Evolutionary conservation across 257 asterid genomes (phyloP).

Genomic region (Oldenlandia corymbosa): DNA sequence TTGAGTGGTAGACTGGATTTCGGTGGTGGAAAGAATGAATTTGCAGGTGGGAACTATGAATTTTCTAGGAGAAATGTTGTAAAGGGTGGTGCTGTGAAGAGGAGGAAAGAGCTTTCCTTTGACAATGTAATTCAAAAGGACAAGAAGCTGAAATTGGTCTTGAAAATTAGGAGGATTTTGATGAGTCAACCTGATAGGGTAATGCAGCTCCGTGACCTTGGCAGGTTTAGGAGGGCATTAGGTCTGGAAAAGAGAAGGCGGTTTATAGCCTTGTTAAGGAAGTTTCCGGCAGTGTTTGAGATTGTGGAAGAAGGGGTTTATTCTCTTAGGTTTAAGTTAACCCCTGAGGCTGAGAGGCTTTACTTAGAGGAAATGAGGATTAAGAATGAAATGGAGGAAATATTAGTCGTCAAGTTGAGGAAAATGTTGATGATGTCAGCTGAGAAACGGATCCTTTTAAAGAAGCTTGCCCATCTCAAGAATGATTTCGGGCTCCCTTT

Average conservation of each 20-base stretch:
- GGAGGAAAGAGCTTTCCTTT: conserved; percentile 88
- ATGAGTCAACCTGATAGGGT: conserved; percentile 80
- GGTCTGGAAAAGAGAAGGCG: conserved; percentile 68
- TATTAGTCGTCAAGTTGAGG: conserved; percentile 75
- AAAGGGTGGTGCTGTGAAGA: conserved; percentile 66
- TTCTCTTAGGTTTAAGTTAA: conserved; percentile 63
- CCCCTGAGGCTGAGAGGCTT: conserved; percentile 92
- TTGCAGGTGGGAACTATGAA: too few species aligned
- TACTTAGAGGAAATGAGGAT: conserved; percentile 82
- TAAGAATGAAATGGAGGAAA: conserved; percentile 87
- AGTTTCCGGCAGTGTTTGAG: conserved; percentile 91
- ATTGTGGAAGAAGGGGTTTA: conserved; percentile 93
- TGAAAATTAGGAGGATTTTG: conserved; percentile 80
- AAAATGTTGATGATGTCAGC: conserved; percentile 90
- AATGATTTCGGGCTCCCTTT: conserved; percentile 81
- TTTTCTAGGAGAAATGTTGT: conserved; percentile 33
- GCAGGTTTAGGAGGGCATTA: conserved; percentile 63
- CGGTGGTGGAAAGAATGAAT: conserved; percentile 24
- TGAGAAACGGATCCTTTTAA: conserved; percentile 81
- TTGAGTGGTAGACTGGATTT: conserved; percentile 30
- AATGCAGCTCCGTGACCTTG: conserved; percentile 78
- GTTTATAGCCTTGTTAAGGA: conserved; percentile 71
- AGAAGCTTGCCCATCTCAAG: conserved; percentile 87
- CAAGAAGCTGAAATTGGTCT: conserved; percentile 80
- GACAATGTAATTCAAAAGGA: conserved; percentile 96